Base-by-base conservation (phyloP, 352 stramenopile species). In the Pythium aphanidermatum region DNA sequence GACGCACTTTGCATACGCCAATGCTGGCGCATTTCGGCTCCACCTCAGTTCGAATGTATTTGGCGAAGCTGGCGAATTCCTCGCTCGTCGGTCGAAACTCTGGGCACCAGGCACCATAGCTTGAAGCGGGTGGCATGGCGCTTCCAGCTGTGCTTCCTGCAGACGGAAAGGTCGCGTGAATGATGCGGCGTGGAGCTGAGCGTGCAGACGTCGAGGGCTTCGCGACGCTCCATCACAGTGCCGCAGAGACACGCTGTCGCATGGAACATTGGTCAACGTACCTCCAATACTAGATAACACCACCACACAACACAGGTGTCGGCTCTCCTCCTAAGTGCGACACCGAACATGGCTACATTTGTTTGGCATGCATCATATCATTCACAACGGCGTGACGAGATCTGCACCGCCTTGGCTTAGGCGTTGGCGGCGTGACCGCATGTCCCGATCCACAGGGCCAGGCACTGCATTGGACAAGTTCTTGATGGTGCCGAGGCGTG, bases 1-100 rank as follows among this genome's bases (percentile, higher is more conserved):
- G n/a, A 21, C 29, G 38, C 40, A 97, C 80, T 74, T 96, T 97
- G 67, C 90, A 96, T 17, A 96, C 78, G 47, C 87, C 84, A 26
- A 95, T 75, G 45, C 60, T 55, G 24, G 71, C 63, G 33, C 72
- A 92, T 46, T 89, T 65, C 13, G 71, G 79, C 56, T 93, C 78
- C 17, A 96, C 73, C 14, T 94, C 75, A 16, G 68, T 77, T 37
- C 79, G 76, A 28, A 96, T 79, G 58, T 95, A 96, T 12, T 60
- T 70, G 17, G 74, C 58, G 49, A 96, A 96, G 20, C 65, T 80
- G 45, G 71, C 50, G 59, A 97, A 96, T 52, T 97, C 86, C 19
- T 75, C 59, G 30, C 52, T 62, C 17, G 82, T 94, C 5, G 89
- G 89, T 26, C 65, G 65, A 58, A 96, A 95, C 34, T 95, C 86